Percentiles rank a stretch among this genome's conserved stretches.
These are phyloP conservation scores for Aspergillus panamensis DNA, from an alignment of 495 filamentous ascomycete genomes.

Conservation along the genomic window DNA sequence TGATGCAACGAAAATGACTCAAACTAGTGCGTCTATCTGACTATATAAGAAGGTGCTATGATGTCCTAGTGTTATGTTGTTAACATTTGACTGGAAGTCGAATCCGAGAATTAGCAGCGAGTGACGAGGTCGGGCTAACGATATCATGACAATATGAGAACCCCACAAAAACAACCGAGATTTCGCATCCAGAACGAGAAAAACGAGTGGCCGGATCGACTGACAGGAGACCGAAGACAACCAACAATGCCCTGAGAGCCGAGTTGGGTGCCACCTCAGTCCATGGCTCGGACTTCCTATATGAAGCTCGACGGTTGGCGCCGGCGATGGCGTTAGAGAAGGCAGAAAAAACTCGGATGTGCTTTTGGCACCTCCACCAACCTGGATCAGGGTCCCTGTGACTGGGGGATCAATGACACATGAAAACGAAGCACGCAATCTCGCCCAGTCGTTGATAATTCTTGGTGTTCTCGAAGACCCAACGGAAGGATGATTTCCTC, in stretches of 20 bases:
- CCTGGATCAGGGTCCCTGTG: background rate
- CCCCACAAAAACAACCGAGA: too few relatives aligned
- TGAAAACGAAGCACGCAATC: constrained; percentile 47
- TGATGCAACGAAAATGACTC: constrained; percentile 33
- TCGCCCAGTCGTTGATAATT: background rate
- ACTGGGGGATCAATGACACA: constrained; percentile 37
- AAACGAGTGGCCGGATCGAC: too few relatives aligned
- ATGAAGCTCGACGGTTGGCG: background rate
- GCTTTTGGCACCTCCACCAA: constrained; percentile 9
- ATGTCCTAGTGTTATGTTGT: background rate
- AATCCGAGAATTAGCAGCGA: background rate
- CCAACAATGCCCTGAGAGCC: background rate
- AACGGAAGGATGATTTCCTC: background rate
- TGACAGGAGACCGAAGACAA: background rate
- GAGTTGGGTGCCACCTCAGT: background rate
- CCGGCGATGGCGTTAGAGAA: constrained; percentile 8
- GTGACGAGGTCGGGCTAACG: too few relatives aligned
- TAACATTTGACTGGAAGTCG: background rate
- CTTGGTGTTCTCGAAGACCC: too few relatives aligned
- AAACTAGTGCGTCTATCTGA: background rate
- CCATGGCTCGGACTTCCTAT: background rate
- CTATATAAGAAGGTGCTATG: background rate
- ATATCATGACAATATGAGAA: too few relatives aligned
- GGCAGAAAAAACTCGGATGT: constrained; percentile 9
- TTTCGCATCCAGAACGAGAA: too few relatives aligned